Evolutionary conservation across 805 yeast genomes (phyloP), one percentile per base, ranked within the genome.

Genomic region (Teunomyces atbi): DNA sequence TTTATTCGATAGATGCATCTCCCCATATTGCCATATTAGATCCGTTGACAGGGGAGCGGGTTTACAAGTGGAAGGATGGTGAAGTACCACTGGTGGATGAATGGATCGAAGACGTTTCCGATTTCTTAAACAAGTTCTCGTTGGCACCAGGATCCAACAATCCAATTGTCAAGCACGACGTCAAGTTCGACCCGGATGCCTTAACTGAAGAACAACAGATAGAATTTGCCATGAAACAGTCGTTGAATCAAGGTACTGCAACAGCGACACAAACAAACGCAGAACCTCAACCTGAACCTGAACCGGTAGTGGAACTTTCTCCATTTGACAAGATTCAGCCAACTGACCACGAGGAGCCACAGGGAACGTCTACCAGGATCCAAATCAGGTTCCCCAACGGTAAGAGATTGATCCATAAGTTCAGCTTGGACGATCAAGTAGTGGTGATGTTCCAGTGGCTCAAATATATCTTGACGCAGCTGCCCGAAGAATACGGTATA

Each of bases 11-110:
- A 39, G 66, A 73, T 1, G 78, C 76, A 19, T 85, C 70, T 61
- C 99, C 99, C 1, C 97, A 94, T 62, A 83, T 94, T 35, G 87
- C 97, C 1, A 87, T 94, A 33, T 62, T 94, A 42, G 99, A 94
- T 59, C 97, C 99, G 2, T 81, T 91, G 62, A 94, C 99, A 0
- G 98, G 98, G 18, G 99, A 94, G 65, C 76, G 96, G 49, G 78
- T 89, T 46, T 77, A 78, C 54, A 74, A 74, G 44, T 94, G 97
- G 96, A 69, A 74, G n/a, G 76, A 72, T 38, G 79, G 78, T 0
- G 67, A 65, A 26, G 83, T 81, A 1, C 95, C 95, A 0, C 68
- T 69, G 15, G 71, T 77, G 0, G 74, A 76, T 3, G 71, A 66
- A 15, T 91, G 91, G 81, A 62, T 84, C 6, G 75, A 77, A 33